phyloP scores from a whole-genome alignment of 108 stramenopile genomes.

The Cyclotella kingstonii region DNA sequence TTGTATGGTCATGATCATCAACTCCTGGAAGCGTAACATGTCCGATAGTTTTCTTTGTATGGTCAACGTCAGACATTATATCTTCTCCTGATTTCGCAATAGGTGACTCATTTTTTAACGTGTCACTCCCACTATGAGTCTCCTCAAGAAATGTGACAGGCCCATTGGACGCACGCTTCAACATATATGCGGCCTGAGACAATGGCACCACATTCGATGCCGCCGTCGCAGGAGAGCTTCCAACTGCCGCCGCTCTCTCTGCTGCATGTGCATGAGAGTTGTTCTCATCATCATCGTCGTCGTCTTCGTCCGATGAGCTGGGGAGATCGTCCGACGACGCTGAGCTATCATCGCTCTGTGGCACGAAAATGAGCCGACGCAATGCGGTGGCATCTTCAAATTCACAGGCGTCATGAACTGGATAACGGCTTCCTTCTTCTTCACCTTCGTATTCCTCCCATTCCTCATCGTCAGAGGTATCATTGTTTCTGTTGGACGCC shows the following conservation, averaged over 20 bases:
- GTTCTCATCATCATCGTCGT: background rate
- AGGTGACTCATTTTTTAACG: no score
- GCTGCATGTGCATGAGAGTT: constrained; percentile 18
- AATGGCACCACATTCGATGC: no score
- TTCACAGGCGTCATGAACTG: constrained; percentile 85
- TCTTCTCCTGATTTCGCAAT: no score
- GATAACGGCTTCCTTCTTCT: constrained; percentile 59
- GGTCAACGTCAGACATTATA: no score
- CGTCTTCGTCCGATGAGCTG: background rate
- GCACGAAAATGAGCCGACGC: constrained; percentile 44
- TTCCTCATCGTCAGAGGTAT: constrained; percentile 60
- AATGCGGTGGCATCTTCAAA: constrained; percentile 72
- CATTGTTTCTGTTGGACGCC: constrained; percentile 12
- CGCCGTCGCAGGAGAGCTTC: constrained; percentile 51
- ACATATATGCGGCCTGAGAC: no score
- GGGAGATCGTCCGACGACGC: constrained; percentile 15
- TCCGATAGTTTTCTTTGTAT: no score
- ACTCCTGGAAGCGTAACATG: no score
- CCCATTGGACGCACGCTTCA: no score
- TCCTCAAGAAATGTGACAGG: no score
- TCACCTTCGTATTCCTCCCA: constrained; percentile 52
- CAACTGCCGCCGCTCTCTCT: constrained; percentile 63
- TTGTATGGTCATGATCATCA: no score
- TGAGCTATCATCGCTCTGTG: constrained; percentile 39
- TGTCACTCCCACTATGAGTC: no score